Evolutionary conservation across 805 yeast species (phyloP), one percentile per base, ranked within the genome.

Genomic region (Kluyveromyces lactis): DNA sequence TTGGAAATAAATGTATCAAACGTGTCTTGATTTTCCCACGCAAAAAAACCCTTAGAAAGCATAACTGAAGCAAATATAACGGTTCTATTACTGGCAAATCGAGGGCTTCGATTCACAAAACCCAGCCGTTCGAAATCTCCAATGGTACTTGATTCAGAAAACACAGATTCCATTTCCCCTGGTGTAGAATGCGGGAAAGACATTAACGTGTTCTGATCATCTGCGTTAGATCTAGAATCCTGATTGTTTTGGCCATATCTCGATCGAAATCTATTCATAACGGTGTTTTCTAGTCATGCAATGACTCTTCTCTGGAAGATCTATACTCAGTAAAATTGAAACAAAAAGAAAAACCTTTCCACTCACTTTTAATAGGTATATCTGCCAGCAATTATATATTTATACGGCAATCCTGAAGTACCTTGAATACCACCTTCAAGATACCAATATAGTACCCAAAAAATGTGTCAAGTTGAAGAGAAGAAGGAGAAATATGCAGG

Each of bases 1-100:
- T 58, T 55, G 0, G 47, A 36, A 31, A 56, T 47, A 39, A 48
- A 66, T 9, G 34, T 26, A 8, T 46, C 34, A 13, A 58, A 52
- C 2, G 69, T 52, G 11, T 47, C 42, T 31, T 62, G 63, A 26
- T 66, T 61, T 3, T 69, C 62, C 45, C 65, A 65, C n/a, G 62
- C 55, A 39, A 47, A 62, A 31, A 62, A 45, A 1, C 71, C 71
- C 34, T 61, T 62, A 19, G 61, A 58, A 31, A 66, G 48, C 15
- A 63, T 24, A 3, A 58, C 46, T 2, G 66, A 56, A 0, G 56
- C 55, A 12, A 66, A 52, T 0, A 65, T 67, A 24, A 65, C 39
- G 3, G 53, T 48, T 30, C 71, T 49, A 8, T 34, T 36, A 10
- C 48, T 41, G 7, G 38, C 42, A 19, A 57, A 56, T 9, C 44